phyloP scores from a whole-genome alignment of 441 rosid species.

The Theobroma grandiflorum region DNA sequence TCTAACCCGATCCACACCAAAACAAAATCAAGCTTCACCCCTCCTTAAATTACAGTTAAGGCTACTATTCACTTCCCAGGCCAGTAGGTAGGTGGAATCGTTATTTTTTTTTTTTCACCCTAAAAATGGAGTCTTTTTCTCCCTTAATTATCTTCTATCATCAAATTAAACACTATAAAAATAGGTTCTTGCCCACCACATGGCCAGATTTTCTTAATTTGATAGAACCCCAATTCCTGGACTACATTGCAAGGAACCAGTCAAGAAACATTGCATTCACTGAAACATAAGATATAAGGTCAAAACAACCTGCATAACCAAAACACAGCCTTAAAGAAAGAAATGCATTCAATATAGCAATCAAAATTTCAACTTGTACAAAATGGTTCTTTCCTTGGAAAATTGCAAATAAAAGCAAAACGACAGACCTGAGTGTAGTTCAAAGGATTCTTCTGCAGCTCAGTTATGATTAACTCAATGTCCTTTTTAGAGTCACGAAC shows the following conservation, averaged over 20 bases:
- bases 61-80: constrained; percentile 2
- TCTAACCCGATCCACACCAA: background rate
- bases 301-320: background rate
- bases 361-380: background rate
- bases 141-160: background rate
- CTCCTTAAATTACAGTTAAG: background rate
- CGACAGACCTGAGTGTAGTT: constrained; percentile 84
- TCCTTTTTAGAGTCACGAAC: constrained; percentile 88
- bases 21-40: background rate
- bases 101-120: background rate
- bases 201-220: background rate
- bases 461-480: constrained; percentile 66
- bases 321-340: background rate
- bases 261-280: background rate
- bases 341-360: constrained; percentile 5
- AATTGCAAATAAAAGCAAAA: constrained; percentile 11
- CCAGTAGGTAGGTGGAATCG: background rate
- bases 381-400: background rate
- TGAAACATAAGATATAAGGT: background rate
- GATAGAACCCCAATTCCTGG: background rate
- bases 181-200: background rate
- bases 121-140: background rate
- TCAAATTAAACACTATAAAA: background rate
- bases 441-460: constrained; percentile 88
- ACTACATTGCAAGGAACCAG: background rate